These are phyloP conservation scores for Fusarium vanettenii DNA, from an alignment of 2,329 filamentous ascomycete genomes.

Conservation along the genomic window DNA sequence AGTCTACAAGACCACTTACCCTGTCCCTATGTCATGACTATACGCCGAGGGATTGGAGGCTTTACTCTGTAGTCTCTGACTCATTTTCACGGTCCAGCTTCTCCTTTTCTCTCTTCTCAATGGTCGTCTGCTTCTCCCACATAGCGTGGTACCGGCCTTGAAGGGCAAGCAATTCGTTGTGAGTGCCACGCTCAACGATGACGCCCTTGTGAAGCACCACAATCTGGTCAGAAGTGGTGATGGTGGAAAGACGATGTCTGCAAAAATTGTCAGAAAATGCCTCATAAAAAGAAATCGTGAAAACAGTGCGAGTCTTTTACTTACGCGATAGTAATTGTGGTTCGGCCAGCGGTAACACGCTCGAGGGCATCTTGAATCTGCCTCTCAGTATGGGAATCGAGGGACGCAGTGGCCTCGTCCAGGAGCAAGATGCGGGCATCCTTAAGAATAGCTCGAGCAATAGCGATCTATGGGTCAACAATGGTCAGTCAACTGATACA, in stretches of 20 bases:
- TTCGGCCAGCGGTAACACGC: conserved; percentile 59
- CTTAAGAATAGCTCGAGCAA: conserved; percentile 75
- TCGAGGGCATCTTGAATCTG: conserved; percentile 67
- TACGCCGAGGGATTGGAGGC: not conserved
- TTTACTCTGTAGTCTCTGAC: not conserved
- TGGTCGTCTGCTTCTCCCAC: conserved; percentile 63
- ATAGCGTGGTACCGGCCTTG: conserved; percentile 62
- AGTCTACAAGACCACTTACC: not conserved
- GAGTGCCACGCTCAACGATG: conserved; percentile 63
- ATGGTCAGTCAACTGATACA: not conserved
- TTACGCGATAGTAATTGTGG: conserved; percentile 64
- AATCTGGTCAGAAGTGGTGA: conserved; percentile 66
- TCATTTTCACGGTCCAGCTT: conserved; percentile 45
- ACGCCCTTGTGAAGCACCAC: conserved; percentile 64
- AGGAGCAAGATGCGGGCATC: conserved; percentile 76
- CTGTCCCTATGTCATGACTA: not conserved
- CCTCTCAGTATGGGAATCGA: conserved; percentile 71
- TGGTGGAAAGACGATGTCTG: conserved; percentile 68
- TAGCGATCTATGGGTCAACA: conserved; percentile 56
- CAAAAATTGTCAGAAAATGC: not conserved
- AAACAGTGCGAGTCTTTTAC: conserved; percentile 15
- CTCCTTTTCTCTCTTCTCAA: conserved; percentile 50
- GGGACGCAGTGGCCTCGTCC: conserved; percentile 78
- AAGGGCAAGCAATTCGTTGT: conserved; percentile 57
- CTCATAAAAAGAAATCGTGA: not conserved